Evolutionary conservation across 352 stramenopile genomes (phyloP), one percentile per base, ranked within the genome.

Genomic region (Globisporangium acanthophoron): DNA sequence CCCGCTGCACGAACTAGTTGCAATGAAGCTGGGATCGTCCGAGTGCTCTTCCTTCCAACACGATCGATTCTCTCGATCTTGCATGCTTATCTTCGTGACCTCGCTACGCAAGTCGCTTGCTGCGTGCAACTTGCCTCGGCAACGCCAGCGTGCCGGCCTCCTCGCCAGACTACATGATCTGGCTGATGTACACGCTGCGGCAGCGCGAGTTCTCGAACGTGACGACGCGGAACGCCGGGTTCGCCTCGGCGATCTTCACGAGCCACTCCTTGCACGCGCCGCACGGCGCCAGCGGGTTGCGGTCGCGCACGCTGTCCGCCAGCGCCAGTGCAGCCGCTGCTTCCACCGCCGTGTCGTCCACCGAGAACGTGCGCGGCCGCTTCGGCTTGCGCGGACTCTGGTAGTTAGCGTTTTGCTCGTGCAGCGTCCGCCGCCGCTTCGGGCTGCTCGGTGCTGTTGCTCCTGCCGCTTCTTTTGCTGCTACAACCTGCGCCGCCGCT

Each of bases 241-340:
- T 99, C 15, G 90, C 90, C 74, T 99, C 95, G 5, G 96, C 96
- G 64, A 99, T 99, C 74, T 99, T 99, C 60, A 98, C 97, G 35
- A 99, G 81, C 97, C 97, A 99, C 70, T 99, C 97, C 66, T 98
- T 98, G 80, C 97, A 99, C 13, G 96, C 93, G 16, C 97, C 97
- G 72, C 97, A 99, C 15, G 97, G 97, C 46, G 94, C 92, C 29
- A 99, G 70, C 29, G 97, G 97, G 73, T 99, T 99, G 47, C 97
- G 86, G 62, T 98, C 82, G 29, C 74, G 68, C 54, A 58, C 47
- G 12, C 72, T 66, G 9, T 61, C 54, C 35, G 59, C 55, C 47
- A 49, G 51, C 9, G 62, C 58, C 33, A 71, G 37, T 8, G 70
- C 73, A 0, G 64, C 65, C 15, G 67, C 24, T 27, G 24, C 62